phyloP scores from a whole-genome alignment of 1,139 yeast species.

The Kurtzmaniella natalensis region DNA sequence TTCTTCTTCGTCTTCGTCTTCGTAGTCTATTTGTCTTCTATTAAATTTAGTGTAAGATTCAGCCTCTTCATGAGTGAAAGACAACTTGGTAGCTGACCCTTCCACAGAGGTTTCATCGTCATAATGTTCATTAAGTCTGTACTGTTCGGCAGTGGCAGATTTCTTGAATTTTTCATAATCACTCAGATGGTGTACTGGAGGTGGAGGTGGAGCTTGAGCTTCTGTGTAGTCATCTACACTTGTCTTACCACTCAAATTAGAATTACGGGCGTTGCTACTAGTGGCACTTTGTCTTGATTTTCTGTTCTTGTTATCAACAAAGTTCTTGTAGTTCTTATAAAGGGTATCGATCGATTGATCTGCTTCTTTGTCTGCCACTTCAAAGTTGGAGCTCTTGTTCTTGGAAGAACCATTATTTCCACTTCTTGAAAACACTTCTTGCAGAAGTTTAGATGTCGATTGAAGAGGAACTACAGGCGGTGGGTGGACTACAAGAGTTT shows the following conservation, averaged over 20 bases:
- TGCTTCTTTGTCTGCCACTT: background rate
- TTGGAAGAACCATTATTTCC: background rate
- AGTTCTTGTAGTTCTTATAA: conserved; percentile 20
- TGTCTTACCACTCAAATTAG: too few species aligned
- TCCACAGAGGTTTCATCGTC: conserved; percentile 7
- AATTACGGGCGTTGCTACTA: background rate
- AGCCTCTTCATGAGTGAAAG: conserved; percentile 12
- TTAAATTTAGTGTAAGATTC: conserved; percentile 15
- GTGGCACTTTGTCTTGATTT: background rate
- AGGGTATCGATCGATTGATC: conserved; percentile 16
- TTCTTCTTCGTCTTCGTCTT: conserved; percentile 5
- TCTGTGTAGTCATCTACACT: background rate
- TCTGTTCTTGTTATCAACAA: conserved; percentile 5
- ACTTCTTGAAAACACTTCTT: too few species aligned
- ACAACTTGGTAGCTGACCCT: conserved; percentile 9
- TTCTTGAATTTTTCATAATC: conserved; percentile 2
- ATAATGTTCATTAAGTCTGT: conserved; percentile 1
- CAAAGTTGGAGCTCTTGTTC: background rate
- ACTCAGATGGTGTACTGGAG: background rate
- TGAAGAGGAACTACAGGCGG: background rate
- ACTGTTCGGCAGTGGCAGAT: background rate
- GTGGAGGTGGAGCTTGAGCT: background rate
- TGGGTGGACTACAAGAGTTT: conserved; percentile 17
- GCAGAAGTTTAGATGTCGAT: background rate
- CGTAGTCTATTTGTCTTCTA: conserved; percentile 3